These are phyloP conservation scores for Hypoxylon rickii DNA, from an alignment of 495 filamentous ascomycete genomes.

Conservation along the genomic window DNA sequence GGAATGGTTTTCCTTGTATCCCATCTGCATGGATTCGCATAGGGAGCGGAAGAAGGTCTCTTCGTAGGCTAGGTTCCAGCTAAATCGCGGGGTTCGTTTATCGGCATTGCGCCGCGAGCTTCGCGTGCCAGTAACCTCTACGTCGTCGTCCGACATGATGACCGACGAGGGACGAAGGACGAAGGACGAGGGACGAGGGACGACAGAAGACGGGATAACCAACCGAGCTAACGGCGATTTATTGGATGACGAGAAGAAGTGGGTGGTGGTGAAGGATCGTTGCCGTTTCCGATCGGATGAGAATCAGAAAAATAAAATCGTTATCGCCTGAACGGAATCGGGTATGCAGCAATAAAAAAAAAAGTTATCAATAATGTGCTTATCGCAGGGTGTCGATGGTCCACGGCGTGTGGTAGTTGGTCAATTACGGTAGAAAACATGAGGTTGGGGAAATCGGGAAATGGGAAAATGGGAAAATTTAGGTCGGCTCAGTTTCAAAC, in stretches of 20 bases:
- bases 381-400: conserved; percentile 8
- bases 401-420: no score
- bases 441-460: conserved; percentile 19
- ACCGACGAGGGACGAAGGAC: background rate
- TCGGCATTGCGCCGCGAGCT: conserved; percentile 40
- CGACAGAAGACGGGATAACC: no score
- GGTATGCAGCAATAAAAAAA: no score
- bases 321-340: no score
- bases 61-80: conserved; percentile 54
- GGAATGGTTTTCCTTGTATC: conserved; percentile 54
- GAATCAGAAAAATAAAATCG: conserved; percentile 1
- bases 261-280: background rate
- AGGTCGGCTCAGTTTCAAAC: conserved; percentile 31
- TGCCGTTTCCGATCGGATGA: conserved; percentile 1
- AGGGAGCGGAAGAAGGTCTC: conserved; percentile 56
- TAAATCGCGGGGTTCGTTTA: conserved; percentile 55
- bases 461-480: conserved; percentile 3
- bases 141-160: conserved; percentile 34
- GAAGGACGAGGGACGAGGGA: background rate
- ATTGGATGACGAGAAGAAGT: background rate
- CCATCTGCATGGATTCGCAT: conserved; percentile 54
- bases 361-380: conserved; percentile 1
- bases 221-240: background rate
- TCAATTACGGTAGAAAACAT: conserved; percentile 10
- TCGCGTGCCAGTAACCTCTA: conserved; percentile 28